These are phyloP conservation scores for Aurantiochytrium sp. DNA, from an alignment of 108 stramenopile genomes.

Conservation along the genomic window DNA sequence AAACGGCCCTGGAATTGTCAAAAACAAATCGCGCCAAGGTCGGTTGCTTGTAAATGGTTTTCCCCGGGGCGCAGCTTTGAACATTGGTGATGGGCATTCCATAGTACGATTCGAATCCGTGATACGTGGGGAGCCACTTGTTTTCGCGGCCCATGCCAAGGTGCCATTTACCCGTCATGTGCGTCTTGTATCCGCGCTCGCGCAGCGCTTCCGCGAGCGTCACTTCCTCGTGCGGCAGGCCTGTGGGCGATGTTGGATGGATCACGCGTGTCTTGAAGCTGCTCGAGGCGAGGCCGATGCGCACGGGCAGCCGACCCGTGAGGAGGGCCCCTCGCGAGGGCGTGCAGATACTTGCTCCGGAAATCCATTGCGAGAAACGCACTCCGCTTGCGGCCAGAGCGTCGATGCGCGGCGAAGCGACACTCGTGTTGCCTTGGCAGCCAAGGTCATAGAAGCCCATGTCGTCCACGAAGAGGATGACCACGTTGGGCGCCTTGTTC, in stretches of 20 bases:
- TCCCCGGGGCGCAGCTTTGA: not conserved
- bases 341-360: not conserved
- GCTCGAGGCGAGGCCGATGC: not conserved
- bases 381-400: not conserved
- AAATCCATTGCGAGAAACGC: not conserved
- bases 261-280: not conserved
- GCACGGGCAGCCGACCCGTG: not conserved
- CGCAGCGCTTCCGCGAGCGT: not conserved
- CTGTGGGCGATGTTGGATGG: not conserved
- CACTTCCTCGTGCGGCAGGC: not conserved
- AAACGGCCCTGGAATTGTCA: not conserved
- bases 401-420: not conserved
- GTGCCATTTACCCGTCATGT: constrained; percentile 11
- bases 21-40: not conserved
- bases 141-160: not conserved
- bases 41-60: not conserved
- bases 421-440: not conserved
- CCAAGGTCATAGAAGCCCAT: not conserved
- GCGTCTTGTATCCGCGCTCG: not conserved
- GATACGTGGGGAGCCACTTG: not conserved
- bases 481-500: not conserved
- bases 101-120: not conserved
- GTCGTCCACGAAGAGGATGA: constrained; percentile 1
- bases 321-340: not conserved
- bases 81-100: not conserved